These are phyloP conservation scores for Fistulinella staudtii DNA, from an alignment of 1,284 basidiomycete genomes.

Conservation along the genomic window DNA sequence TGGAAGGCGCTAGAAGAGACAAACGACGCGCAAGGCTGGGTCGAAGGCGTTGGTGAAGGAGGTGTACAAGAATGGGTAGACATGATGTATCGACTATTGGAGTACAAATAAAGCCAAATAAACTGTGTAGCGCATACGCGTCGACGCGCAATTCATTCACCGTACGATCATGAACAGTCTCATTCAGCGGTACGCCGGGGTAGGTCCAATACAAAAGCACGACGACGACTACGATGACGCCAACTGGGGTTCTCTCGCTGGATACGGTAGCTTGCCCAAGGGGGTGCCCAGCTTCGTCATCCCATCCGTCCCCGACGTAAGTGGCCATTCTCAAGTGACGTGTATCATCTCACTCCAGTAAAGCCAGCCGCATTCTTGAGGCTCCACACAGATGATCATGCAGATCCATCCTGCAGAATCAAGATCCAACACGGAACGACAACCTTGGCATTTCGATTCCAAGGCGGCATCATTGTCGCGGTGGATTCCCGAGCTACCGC, in stretches of 20 bases:
- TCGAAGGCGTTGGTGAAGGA: conserved; percentile 55
- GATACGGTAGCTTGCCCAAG: conserved; percentile 69
- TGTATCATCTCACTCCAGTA: conserved; percentile 13
- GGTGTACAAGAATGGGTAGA: conserved; percentile 60
- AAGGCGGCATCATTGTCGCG: conserved; percentile 96
- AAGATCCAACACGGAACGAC: conserved; percentile 99
- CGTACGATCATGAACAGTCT: conserved; percentile 76
- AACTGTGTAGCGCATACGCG: conserved; percentile 11
- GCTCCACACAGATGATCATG: conserved; percentile 89
- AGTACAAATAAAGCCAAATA: conserved; percentile 27
- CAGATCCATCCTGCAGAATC: conserved; percentile 90
- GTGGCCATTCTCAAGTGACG: conserved; percentile 28
- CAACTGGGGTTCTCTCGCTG: conserved; percentile 77
- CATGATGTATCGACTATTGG: conserved; percentile 48
- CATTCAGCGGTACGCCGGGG: conserved; percentile 59
- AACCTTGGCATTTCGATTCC: conserved; percentile 94
- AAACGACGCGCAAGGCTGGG: conserved; percentile 56
- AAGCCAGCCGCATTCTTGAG: conserved; percentile 89
- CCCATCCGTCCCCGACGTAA: conserved; percentile 70
- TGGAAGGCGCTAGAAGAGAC: conserved; percentile 58
- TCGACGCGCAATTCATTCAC: no score
- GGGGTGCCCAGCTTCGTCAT: conserved; percentile 69
- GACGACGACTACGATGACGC: conserved; percentile 62
- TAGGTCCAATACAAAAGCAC: conserved; percentile 45
- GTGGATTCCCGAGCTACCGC: conserved; percentile 98